Conservation (phyloP, 164 flowering plant genomes). For the Stephania japonica region DNA sequence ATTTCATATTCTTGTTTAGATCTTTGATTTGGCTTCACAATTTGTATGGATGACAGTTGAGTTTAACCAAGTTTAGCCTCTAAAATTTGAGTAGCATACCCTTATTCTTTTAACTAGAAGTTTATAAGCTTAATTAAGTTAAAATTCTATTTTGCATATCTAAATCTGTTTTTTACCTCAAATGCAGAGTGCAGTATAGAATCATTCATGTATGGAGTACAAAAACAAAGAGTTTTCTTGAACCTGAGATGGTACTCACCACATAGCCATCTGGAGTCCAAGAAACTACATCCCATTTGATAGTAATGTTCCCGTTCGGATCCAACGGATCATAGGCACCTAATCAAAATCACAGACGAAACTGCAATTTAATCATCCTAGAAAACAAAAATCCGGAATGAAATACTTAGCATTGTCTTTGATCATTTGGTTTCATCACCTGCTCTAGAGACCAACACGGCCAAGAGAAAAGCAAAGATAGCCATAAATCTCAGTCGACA, state of each 20-base stretch:
- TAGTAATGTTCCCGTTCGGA: conserved; percentile 50
- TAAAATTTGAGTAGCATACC: no score
- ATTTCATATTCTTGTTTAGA: no score
- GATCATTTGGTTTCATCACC: conserved; percentile 27
- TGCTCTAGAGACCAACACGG: conserved; percentile 27
- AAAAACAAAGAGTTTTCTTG: neutral
- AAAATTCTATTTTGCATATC: no score
- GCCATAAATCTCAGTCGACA: conserved; percentile 24
- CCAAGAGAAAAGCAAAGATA: conserved; percentile 18
- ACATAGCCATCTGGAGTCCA: conserved; percentile 68
- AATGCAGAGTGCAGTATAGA: neutral
- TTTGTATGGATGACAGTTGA: no score
- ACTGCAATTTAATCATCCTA: neutral
- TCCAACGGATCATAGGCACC: conserved; percentile 56
- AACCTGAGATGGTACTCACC: conserved; percentile 25
- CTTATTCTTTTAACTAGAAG: no score
- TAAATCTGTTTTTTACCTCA: no score
- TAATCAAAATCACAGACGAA: conserved; percentile 11
- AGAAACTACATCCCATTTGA: conserved; percentile 57
- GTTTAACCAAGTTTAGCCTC: no score
- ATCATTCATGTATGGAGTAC: neutral
- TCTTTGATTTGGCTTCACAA: no score
- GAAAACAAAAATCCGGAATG: neutral
- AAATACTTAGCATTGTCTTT: neutral
- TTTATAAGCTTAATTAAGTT: no score